These are phyloP conservation scores for Lepidium didymum DNA, from an alignment of 345 rosid species.

Conservation along the genomic window DNA sequence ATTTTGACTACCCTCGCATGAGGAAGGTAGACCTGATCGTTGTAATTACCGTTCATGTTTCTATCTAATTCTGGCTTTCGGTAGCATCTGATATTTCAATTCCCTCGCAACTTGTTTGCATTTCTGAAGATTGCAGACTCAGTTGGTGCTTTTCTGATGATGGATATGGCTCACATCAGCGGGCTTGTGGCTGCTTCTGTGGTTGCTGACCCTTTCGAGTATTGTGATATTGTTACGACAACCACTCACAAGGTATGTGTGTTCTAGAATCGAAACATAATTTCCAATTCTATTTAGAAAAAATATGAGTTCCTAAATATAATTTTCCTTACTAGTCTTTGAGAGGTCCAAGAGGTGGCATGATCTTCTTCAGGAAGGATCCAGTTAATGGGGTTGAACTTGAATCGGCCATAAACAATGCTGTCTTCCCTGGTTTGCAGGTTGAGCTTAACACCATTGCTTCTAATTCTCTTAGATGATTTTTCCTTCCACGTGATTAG, in stretches of 20 bases:
- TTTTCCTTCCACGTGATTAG: neutral
- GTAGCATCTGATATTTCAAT: neutral
- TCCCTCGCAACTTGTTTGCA: constrained; percentile 13
- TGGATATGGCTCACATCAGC: constrained; percentile 98
- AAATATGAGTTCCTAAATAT: neutral
- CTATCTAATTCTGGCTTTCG: neutral
- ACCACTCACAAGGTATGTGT: constrained; percentile 77
- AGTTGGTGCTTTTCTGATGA: constrained; percentile 92
- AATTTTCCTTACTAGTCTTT: constrained; percentile 47
- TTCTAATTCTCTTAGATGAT: neutral
- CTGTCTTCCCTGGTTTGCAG: constrained; percentile 94
- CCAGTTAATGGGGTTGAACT: constrained; percentile 74
- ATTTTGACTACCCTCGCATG: constrained; percentile 90
- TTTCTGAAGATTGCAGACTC: constrained; percentile 73
- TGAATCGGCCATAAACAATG: constrained; percentile 86
- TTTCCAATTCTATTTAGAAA: neutral
- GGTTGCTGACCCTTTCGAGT: constrained; percentile 75
- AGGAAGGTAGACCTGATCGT: constrained; percentile 53
- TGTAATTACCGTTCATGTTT: neutral
- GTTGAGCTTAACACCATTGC: constrained; percentile 27
- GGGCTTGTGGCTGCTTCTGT: constrained; percentile 97
- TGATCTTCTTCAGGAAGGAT: constrained; percentile 87
- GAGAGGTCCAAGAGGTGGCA: constrained; percentile 99
- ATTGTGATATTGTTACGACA: constrained; percentile 89
- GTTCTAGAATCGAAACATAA: neutral